Evolutionary conservation across 1,139 yeast genomes (phyloP).

Genomic region (Hyphopichia wangnamkhiaoensis): DNA sequence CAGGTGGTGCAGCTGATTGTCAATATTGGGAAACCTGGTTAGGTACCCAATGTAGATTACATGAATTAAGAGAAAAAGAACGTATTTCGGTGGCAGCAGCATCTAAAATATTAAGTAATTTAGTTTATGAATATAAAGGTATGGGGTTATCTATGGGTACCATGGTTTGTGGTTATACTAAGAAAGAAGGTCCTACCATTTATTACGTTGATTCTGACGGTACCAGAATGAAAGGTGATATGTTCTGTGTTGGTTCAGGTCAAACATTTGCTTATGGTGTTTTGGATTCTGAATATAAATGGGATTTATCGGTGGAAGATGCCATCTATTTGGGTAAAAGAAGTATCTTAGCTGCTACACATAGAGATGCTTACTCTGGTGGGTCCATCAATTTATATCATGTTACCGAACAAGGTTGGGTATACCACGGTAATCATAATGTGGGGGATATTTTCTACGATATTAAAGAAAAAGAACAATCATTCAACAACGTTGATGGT

Average conservation of each 20-base stretch:
- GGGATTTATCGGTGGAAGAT: constrained; percentile 90
- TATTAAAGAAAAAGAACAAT: constrained; percentile 80
- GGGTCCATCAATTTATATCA: constrained; percentile 93
- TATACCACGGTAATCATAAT: constrained; percentile 91
- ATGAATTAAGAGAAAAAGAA: constrained; percentile 91
- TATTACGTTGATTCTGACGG: constrained; percentile 98
- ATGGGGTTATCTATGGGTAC: constrained; percentile 99
- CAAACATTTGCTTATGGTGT: constrained; percentile 99
- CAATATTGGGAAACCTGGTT: constrained; percentile 99
- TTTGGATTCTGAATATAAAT: constrained; percentile 82
- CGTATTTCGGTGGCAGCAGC: constrained; percentile 97
- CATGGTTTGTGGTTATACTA: constrained; percentile 96
- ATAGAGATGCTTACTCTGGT: constrained; percentile 98
- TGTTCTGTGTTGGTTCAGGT: constrained; percentile 98
- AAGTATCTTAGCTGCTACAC: constrained; percentile 95
- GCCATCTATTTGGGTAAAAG: constrained; percentile 94
- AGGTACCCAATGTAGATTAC: constrained; percentile 94
- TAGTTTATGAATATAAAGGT: constrained; percentile 93
- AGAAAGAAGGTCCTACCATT: constrained; percentile 92
- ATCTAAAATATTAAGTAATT: constrained; percentile 85
- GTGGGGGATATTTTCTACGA: constrained; percentile 94
- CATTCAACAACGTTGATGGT: constrained; percentile 85
- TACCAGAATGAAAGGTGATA: constrained; percentile 88
- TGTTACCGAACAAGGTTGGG: constrained; percentile 93
- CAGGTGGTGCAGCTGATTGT: constrained; percentile 99